Evolutionary conservation across 2,329 filamentous ascomycete species (phyloP), one percentile per base, ranked within the genome.

Genomic region (Pyrenochaeta sp.): DNA sequence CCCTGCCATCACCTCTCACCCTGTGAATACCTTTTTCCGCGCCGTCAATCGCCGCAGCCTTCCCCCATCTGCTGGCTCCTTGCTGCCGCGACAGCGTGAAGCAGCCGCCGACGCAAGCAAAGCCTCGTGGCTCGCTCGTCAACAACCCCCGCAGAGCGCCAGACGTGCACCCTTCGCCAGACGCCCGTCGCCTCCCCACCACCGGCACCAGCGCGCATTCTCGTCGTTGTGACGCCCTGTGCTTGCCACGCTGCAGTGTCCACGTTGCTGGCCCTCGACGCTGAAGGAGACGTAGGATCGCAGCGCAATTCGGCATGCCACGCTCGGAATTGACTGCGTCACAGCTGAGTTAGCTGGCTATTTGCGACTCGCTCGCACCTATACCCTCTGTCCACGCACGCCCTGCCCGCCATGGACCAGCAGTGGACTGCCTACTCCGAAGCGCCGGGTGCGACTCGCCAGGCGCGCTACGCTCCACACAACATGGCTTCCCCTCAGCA

Each of bases 381-480:
- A 33, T 35, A 41, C 39, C 51, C 45, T 42, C 29, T 21, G 41
- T 45, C 39, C 42, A 36, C 52, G 53, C 54, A 53, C 46, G 18
- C 44, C 36, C 37, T 45, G 42, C 58, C 51, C 51, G 54, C 58
- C 57, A 75, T 75, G 72, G 72, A 76, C 55, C 72, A 73, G 61
- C 73, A 75, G 71, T 77, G 73, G 74, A 61, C 70, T 47, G 62
- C 70, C 52, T 74, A 75, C 58, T 64, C 67, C 51, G 73, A 77
- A 48, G 63, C 65, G 49, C 64, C 72, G 51, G 61, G 58, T 41
- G 55, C 67, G 33, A 68, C 49, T 60, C 72, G 72, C 72, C 71
- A 71, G 65, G 59, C 66, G 59, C 73, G 74, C 57, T 77, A 76
- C 66, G 67, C 67, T 65, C 66, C 73, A 46, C 71, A 75, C 56